Conservation (phyloP, 1,284 basidiomycete species). For the Retiboletus flavoniger region DNA sequence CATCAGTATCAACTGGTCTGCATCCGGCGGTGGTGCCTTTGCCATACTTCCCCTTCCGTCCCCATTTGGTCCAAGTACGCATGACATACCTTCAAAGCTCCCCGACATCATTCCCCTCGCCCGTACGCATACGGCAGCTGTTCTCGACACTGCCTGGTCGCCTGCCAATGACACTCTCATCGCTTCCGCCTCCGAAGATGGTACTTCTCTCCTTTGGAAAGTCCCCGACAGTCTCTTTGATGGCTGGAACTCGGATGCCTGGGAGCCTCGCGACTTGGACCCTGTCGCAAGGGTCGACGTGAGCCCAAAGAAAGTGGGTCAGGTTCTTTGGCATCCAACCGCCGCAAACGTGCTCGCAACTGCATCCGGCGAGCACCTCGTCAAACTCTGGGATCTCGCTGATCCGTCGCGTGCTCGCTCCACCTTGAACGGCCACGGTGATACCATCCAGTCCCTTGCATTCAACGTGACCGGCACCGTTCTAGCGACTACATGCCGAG, state of each 20-base stretch:
- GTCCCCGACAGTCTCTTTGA: slow-evolving; percentile 71
- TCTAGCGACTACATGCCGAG: slow-evolving; percentile 80
- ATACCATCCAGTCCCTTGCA: slow-evolving; percentile 84
- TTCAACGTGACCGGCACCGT: slow-evolving; percentile 85
- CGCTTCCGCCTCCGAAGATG: slow-evolving; percentile 91
- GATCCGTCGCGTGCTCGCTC: slow-evolving; percentile 62
- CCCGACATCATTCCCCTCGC: slow-evolving; percentile 93
- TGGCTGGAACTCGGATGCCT: slow-evolving; percentile 84
- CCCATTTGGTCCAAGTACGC: slow-evolving; percentile 58
- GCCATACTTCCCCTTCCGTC: slow-evolving; percentile 85
- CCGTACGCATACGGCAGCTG: slow-evolving; percentile 79
- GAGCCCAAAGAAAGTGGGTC: slow-evolving; percentile 85
- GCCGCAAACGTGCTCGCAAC: slow-evolving; percentile 85
- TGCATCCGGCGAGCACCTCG: slow-evolving; percentile 84
- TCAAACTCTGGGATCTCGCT: slow-evolving; percentile 91
- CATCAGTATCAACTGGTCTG: slow-evolving; percentile 92
- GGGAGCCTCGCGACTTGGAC: slow-evolving; percentile 81
- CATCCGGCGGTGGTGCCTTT: slow-evolving; percentile 94
- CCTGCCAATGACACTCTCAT: slow-evolving; percentile 92
- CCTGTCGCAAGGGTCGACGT: slow-evolving; percentile 76
- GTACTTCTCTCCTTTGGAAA: slow-evolving; percentile 89
- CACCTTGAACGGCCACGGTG: slow-evolving; percentile 75
- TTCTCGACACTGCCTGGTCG: slow-evolving; percentile 97
- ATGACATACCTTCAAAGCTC: slow-evolving; percentile 72
- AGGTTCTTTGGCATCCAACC: slow-evolving; percentile 93